These are phyloP conservation scores for Phytopythium sindhum DNA, from an alignment of 352 stramenopile genomes.

Conservation along the genomic window DNA sequence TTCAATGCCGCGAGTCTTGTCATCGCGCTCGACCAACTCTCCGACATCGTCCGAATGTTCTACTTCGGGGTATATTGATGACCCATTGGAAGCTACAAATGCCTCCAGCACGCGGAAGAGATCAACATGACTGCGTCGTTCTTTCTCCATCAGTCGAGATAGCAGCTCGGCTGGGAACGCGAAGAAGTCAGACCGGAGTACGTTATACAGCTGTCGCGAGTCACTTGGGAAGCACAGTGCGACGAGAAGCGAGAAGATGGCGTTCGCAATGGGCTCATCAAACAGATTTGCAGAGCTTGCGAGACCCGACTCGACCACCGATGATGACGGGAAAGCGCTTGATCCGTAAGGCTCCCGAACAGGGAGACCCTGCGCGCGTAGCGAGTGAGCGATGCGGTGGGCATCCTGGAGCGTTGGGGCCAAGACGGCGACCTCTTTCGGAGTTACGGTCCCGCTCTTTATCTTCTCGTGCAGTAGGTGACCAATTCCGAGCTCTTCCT, in stretches of 20 bases:
- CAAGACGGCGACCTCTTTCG: slow-evolving; percentile 24
- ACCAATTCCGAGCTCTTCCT: slow-evolving; percentile 18
- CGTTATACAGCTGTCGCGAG: slow-evolving; percentile 73
- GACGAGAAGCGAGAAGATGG: slow-evolving; percentile 64
- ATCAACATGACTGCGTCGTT: slow-evolving; percentile 41
- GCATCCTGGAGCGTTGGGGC: slow-evolving; percentile 31
- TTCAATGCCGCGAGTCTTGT: slow-evolving; percentile 15
- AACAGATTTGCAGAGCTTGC: slow-evolving; percentile 27
- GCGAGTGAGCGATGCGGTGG: slow-evolving; percentile 28
- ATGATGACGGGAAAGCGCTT: neutral
- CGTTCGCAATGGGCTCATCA: slow-evolving; percentile 58
- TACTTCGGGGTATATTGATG: slow-evolving; percentile 16
- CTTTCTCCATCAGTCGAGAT: slow-evolving; percentile 63
- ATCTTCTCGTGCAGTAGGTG: slow-evolving; percentile 11
- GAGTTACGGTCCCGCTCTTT: neutral
- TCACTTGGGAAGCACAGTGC: slow-evolving; percentile 64
- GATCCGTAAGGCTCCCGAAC: slow-evolving; percentile 4
- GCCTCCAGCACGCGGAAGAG: slow-evolving; percentile 48
- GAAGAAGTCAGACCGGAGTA: slow-evolving; percentile 65
- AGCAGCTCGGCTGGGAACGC: slow-evolving; percentile 50
- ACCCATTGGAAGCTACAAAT: slow-evolving; percentile 39
- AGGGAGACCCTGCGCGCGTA: slow-evolving; percentile 30
- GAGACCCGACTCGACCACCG: neutral
- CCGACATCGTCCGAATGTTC: slow-evolving; percentile 1
- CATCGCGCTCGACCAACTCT: neutral